A percentile compares a stretch with the other conserved stretches of the same genome.
Conservation (phyloP, 768 basidiomycete genomes). For the Solioccasus polychromus region DNA sequence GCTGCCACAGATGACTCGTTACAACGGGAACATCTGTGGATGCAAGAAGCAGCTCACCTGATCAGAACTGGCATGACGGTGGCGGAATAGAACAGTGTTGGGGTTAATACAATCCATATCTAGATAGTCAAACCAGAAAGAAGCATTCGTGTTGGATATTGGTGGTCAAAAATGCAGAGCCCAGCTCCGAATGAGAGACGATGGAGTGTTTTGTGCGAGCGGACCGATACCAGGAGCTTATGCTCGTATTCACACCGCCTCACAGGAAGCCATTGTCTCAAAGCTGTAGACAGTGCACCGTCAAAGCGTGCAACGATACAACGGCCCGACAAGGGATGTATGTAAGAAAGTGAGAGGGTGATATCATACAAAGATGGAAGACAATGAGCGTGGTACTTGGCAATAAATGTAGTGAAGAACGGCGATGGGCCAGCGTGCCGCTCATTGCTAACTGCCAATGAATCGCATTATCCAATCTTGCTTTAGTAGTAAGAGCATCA, state of each 20-base stretch:
- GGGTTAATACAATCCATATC: background rate
- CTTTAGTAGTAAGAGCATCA: background rate
- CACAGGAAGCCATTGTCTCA: too few species aligned
- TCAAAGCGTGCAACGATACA: conserved; percentile 10
- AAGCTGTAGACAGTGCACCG: conserved; percentile 1
- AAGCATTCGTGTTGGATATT: background rate
- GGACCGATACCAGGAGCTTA: background rate
- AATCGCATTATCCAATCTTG: too few species aligned
- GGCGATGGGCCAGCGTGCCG: background rate
- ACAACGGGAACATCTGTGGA: background rate
- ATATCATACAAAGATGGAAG: background rate
- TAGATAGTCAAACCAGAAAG: background rate
- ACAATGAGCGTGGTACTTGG: conserved; percentile 11
- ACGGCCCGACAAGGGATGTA: background rate
- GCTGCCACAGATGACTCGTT: conserved; percentile 11
- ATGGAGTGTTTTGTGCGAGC: background rate
- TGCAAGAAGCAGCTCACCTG: conserved; percentile 1
- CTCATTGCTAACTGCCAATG: too few species aligned
- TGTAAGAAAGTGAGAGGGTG: background rate
- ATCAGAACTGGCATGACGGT: background rate
- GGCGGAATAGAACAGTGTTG: background rate
- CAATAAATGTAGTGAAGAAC: background rate
- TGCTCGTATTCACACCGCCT: conserved; percentile 7
- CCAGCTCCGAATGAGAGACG: background rate
- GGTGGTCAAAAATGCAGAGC: conserved; percentile 3